Evolutionary conservation across 768 basidiomycete genomes (phyloP).

Genomic region (Trametes cingulata): DNA sequence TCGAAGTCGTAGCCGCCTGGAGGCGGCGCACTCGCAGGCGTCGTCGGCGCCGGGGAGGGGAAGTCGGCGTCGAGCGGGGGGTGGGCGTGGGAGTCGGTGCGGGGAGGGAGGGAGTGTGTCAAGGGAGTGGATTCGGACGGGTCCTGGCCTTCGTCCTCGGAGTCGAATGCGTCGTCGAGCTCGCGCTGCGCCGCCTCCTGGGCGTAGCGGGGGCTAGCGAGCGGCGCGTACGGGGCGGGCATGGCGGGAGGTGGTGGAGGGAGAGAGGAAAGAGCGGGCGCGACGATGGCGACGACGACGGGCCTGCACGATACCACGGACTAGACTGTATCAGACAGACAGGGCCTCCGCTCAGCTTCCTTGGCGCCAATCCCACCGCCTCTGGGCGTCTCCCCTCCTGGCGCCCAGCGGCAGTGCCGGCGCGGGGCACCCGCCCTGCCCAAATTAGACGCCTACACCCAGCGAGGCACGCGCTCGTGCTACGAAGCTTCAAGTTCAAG

Average conservation of each 20-base stretch:
- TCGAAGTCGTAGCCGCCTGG: constrained; percentile 81
- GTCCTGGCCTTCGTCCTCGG: constrained; percentile 48
- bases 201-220: constrained; percentile 48
- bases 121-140: constrained; percentile 48
- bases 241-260: constrained; percentile 33
- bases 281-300: constrained; percentile 1
- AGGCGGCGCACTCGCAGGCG: constrained; percentile 29
- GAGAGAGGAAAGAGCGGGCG: neutral
- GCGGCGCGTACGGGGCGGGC: constrained; percentile 53
- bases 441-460: neutral
- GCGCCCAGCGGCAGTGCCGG: neutral
- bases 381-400: neutral
- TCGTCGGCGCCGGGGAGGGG: constrained; percentile 23
- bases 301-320: neutral
- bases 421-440: neutral
- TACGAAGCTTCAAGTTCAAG: neutral
- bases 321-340: neutral
- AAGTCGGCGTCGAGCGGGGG: constrained; percentile 26
- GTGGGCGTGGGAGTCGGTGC: constrained; percentile 27
- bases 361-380: constrained; percentile 1
- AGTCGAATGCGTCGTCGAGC: constrained; percentile 75
- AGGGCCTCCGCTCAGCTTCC: neutral
- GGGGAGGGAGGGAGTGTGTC: constrained; percentile 27
- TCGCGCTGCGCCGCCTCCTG: constrained; percentile 54
- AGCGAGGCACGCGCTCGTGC: neutral